Percentiles rank a stretch among this genome's conserved stretches.
phyloP scores from a whole-genome alignment of 2,329 filamentous ascomycete genomes.

The Fusarium sp. region DNA sequence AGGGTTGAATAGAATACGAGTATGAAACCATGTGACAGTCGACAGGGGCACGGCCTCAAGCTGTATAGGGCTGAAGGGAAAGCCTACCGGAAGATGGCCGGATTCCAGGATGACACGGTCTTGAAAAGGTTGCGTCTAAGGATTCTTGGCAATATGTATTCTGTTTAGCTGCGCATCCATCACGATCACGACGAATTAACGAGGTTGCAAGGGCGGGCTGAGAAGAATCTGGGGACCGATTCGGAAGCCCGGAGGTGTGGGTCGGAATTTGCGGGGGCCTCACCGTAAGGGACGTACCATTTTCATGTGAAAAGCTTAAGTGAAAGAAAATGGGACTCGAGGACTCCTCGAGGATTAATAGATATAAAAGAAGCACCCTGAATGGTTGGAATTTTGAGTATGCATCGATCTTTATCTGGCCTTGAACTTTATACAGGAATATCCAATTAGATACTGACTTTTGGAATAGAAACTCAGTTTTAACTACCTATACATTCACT shows the following conservation, averaged over 20 bases:
- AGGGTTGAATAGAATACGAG: neutral
- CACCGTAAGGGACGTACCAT: conserved; percentile 1
- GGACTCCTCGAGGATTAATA: neutral
- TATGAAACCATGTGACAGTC: conserved; percentile 9
- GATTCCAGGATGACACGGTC: conserved; percentile 14
- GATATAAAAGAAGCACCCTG: neutral
- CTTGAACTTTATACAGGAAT: neutral
- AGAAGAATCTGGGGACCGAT: conserved; percentile 23
- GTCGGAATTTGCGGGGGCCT: conserved; percentile 23
- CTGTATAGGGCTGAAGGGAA: conserved; percentile 39
- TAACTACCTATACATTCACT: neutral
- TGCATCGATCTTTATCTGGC: neutral
- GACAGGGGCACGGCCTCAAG: conserved; percentile 4
- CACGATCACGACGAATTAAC: conserved; percentile 17
- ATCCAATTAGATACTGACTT: neutral
- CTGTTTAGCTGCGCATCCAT: conserved; percentile 18
- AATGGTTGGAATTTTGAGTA: neutral
- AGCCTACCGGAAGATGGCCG: conserved; percentile 44
- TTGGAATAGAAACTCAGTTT: neutral
- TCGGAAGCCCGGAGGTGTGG: conserved; percentile 25
- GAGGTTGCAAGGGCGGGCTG: conserved; percentile 7
- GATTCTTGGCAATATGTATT: conserved; percentile 33
- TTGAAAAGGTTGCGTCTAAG: conserved; percentile 22
- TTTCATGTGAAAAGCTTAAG: conserved; percentile 33
- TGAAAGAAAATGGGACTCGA: neutral